These are phyloP conservation scores for Lophium mytilinum DNA, from an alignment of 495 filamentous ascomycete species.

Conservation along the genomic window DNA sequence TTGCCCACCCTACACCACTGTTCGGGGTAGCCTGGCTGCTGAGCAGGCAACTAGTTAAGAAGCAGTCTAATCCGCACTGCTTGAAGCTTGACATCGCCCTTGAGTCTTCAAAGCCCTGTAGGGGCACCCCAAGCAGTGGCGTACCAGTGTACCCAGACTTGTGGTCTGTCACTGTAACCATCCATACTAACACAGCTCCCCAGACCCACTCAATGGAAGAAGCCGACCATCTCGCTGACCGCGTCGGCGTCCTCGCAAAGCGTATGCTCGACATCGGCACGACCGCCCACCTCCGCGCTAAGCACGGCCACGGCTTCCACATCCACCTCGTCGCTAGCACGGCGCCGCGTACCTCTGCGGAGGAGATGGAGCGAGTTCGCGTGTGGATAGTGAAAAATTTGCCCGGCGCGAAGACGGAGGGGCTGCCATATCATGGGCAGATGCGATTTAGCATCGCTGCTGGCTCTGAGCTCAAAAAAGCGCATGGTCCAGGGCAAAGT, in stretches of 20 bases:
- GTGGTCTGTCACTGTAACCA: no score
- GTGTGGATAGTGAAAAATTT: conserved; percentile 53
- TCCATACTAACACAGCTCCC: background rate
- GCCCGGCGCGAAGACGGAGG: conserved; percentile 54
- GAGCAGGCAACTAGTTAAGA: no score
- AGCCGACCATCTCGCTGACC: conserved; percentile 61
- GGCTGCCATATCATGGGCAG: conserved; percentile 73
- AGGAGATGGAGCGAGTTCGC: conserved; percentile 56
- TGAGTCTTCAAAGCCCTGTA: no score
- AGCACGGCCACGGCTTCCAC: conserved; percentile 48
- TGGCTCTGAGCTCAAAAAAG: background rate
- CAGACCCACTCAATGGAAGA: conserved; percentile 72
- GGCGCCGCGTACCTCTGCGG: conserved; percentile 58
- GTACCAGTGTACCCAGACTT: no score
- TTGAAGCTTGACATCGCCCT: no score
- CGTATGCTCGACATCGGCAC: conserved; percentile 64
- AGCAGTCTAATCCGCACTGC: background rate
- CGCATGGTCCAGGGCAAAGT: no score
- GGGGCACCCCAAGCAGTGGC: no score
- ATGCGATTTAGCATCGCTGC: conserved; percentile 66
- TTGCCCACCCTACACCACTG: no score
- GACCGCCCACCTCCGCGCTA: conserved; percentile 47
- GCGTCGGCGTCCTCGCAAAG: conserved; percentile 64
- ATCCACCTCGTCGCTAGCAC: conserved; percentile 27
- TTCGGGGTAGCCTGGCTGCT: no score